phyloP scores from a whole-genome alignment of 495 filamentous ascomycete genomes.

The Penicillium coprophilum region DNA sequence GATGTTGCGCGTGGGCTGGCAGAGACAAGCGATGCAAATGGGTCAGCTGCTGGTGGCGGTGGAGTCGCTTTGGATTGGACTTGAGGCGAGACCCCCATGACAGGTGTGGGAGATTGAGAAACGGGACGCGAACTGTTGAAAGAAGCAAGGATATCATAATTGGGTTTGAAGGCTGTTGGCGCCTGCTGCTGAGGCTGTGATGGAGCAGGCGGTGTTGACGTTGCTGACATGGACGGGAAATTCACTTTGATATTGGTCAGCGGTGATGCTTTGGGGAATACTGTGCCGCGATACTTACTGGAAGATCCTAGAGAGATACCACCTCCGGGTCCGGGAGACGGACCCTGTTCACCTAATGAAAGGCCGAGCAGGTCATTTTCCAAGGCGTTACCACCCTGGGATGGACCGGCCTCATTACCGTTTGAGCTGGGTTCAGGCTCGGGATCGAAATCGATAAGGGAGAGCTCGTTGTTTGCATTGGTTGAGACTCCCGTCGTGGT shows the following conservation, averaged over 20 bases:
- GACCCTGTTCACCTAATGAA: constrained; percentile 61
- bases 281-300: constrained; percentile 57
- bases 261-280: constrained; percentile 29
- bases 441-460: constrained; percentile 84
- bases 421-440: constrained; percentile 58
- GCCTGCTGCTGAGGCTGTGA: constrained; percentile 36
- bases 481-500: constrained; percentile 68
- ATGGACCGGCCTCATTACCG: constrained; percentile 45
- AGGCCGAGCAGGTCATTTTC: constrained; percentile 70
- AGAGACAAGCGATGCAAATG: constrained; percentile 69
- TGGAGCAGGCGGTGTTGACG: constrained; percentile 28
- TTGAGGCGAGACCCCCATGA: constrained; percentile 29
- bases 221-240: constrained; percentile 25
- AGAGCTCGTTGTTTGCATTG: constrained; percentile 80
- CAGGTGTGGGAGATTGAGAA: constrained; percentile 53
- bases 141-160: constrained; percentile 64
- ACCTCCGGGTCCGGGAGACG: constrained; percentile 69
- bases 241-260: constrained; percentile 20
- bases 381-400: constrained; percentile 43
- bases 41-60: constrained; percentile 50
- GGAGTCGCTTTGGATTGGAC: constrained; percentile 41
- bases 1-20: constrained; percentile 47
- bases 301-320: constrained; percentile 80
- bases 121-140: constrained; percentile 42
- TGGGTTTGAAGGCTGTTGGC: constrained; percentile 44